These are phyloP conservation scores for Amaranthus hypochondriacus DNA, from an alignment of 148 eudicot genomes.

Conservation along the genomic window DNA sequence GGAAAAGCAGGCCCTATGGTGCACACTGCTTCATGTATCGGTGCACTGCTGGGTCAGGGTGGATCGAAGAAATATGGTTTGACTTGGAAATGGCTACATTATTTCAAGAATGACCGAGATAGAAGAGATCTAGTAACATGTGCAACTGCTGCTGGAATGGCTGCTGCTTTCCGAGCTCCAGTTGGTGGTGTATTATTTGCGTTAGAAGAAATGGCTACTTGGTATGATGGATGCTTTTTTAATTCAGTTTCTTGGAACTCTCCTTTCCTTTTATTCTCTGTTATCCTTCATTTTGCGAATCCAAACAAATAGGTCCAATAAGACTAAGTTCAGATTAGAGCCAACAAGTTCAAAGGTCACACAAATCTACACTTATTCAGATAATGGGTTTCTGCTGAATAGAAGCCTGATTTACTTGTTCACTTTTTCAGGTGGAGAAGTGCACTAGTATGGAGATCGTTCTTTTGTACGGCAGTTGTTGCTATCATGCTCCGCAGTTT, in stretches of 20 bases:
- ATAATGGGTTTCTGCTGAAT: no score
- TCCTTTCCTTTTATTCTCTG: no score
- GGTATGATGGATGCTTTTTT: slow-evolving; percentile 35
- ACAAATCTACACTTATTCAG: no score
- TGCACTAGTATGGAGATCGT: slow-evolving; percentile 92
- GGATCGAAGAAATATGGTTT: slow-evolving; percentile 73
- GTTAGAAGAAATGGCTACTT: slow-evolving; percentile 96
- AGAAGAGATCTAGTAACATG: slow-evolving; percentile 88
- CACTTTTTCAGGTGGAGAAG: slow-evolving; percentile 76
- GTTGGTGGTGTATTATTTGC: slow-evolving; percentile 96
- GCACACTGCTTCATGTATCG: slow-evolving; percentile 78
- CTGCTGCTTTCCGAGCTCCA: slow-evolving; percentile 96
- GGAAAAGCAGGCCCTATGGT: slow-evolving; percentile 99
- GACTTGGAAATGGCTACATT: slow-evolving; percentile 77
- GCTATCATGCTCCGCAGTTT: slow-evolving; percentile 84
- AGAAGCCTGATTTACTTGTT: neutral
- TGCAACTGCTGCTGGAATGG: slow-evolving; percentile 93
- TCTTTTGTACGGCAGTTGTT: slow-evolving; percentile 78
- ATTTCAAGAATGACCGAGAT: slow-evolving; percentile 84
- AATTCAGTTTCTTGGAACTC: no score
- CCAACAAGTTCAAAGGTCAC: no score
- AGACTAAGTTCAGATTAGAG: no score
- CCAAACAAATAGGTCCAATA: no score
- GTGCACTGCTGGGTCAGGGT: slow-evolving; percentile 68
- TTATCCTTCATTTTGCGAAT: no score